phyloP scores from a whole-genome alignment of 169 alveolate genomes.

The Cryptosporidium meleagridis region DNA sequence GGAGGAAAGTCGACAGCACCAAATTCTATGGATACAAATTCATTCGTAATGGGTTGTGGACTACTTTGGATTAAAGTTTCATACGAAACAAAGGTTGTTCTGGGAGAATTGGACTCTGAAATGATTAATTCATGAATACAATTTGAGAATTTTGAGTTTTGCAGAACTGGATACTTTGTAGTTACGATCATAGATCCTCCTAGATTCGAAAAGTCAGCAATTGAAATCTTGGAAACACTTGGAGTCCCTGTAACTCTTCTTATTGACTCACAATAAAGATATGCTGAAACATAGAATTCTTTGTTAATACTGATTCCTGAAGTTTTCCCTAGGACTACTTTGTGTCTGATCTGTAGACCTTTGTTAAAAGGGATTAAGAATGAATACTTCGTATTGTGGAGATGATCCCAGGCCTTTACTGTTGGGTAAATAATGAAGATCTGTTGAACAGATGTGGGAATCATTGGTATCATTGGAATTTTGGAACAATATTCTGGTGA shows the following conservation, averaged over 20 bases:
- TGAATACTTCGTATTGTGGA: constrained; percentile 57
- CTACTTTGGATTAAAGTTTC: constrained; percentile 31
- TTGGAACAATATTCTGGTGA: constrained; percentile 55
- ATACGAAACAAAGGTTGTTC: constrained; percentile 8
- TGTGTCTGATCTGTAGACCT: constrained; percentile 17
- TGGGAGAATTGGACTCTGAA: constrained; percentile 28
- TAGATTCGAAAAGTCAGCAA: background rate
- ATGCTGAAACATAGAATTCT: constrained; percentile 11
- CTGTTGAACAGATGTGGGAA: constrained; percentile 14
- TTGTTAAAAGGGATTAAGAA: constrained; percentile 46
- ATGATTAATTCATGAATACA: constrained; percentile 52
- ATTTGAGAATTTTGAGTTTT: constrained; percentile 52
- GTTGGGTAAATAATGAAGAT: constrained; percentile 62
- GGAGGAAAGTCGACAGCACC: constrained; percentile 75
- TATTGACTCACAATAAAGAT: constrained; percentile 35
- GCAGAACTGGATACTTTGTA: constrained; percentile 34
- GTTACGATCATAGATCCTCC: constrained; percentile 11
- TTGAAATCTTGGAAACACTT: constrained; percentile 22
- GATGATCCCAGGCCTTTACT: constrained; percentile 66
- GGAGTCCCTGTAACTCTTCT: constrained; percentile 40
- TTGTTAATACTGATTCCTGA: background rate
- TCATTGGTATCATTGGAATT: constrained; percentile 53
- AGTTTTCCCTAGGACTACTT: constrained; percentile 29
- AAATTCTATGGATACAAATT: constrained; percentile 34
- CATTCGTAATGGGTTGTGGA: constrained; percentile 4